Percentiles rank a stretch among this genome's conserved stretches.
These are phyloP conservation scores for Globisporangium nodosum DNA, from an alignment of 352 stramenopile species.

Conservation along the genomic window DNA sequence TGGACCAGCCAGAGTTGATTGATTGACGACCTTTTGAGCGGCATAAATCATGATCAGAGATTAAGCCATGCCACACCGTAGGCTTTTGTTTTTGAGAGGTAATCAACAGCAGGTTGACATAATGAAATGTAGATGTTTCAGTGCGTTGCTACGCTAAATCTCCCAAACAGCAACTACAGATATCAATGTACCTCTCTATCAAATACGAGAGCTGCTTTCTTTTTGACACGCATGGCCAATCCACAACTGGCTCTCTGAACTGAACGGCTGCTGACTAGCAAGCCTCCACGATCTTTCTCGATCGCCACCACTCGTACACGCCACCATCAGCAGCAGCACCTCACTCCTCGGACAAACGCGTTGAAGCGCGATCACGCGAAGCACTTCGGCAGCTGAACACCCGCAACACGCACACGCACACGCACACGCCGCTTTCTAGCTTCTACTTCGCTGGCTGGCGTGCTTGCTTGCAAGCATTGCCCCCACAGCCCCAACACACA, in stretches of 20 bases:
- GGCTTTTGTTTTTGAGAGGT: not conserved
- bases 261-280: not conserved
- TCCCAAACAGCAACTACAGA: not conserved
- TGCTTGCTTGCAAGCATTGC: too few relatives aligned
- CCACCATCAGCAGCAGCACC: not conserved
- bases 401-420: too few relatives aligned
- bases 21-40: not conserved
- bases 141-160: too few relatives aligned
- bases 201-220: not conserved
- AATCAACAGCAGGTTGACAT: not conserved
- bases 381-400: too few relatives aligned
- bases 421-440: too few relatives aligned
- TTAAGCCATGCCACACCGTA: not conserved
- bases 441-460: too few relatives aligned
- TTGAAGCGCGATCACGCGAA: too few relatives aligned
- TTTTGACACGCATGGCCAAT: not conserved
- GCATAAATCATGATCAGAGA: not conserved
- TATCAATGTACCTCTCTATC: not conserved
- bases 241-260: not conserved
- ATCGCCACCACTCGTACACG: not conserved
- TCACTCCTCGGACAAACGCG: too few relatives aligned
- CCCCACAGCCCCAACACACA: too few relatives aligned
- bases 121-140: not conserved
- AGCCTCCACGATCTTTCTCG: not conserved
- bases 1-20: not conserved